These are phyloP conservation scores for Paraphysoderma sedebokerense DNA, from an alignment of 371 early-diverging fungal genomes.

Conservation along the genomic window DNA sequence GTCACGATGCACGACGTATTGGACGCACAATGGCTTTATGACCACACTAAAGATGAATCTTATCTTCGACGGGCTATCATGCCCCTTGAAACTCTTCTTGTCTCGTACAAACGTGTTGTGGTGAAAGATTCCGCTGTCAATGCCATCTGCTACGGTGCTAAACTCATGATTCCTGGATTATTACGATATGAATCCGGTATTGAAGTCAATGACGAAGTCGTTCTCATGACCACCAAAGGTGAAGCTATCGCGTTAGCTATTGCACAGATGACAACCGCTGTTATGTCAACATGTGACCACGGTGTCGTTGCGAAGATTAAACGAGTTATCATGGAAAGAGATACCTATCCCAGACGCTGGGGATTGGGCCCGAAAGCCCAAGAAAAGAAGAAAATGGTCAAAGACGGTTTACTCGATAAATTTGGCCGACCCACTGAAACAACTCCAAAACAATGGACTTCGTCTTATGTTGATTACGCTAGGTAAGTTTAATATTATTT, in stretches of 20 bases:
- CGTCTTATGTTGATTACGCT: conserved; percentile 51
- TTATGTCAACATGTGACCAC: conserved; percentile 84
- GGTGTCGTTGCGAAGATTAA: conserved; percentile 98
- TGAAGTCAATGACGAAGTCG: conserved; percentile 88
- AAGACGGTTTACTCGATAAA: conserved; percentile 93
- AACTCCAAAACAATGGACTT: conserved; percentile 63
- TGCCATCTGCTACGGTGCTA: conserved; percentile 98
- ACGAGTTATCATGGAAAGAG: conserved; percentile 99
- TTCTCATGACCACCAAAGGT: conserved; percentile 99
- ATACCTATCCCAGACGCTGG: conserved; percentile 96
- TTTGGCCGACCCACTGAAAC: conserved; percentile 71
- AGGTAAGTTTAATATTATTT: no score
- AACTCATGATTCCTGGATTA: conserved; percentile 96
- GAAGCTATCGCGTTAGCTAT: conserved; percentile 97
- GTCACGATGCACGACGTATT: conserved; percentile 98
- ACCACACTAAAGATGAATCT: conserved; percentile 85
- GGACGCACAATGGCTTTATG: conserved; percentile 97
- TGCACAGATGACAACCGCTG: conserved; percentile 92
- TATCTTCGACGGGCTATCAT: conserved; percentile 91
- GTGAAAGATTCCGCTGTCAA: conserved; percentile 99
- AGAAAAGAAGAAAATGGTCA: conserved; percentile 93
- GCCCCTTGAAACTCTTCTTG: conserved; percentile 92
- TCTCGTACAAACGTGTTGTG: conserved; percentile 92
- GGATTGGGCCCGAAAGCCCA: conserved; percentile 90
- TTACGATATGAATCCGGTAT: conserved; percentile 94